Evolutionary conservation across 2,329 filamentous ascomycete genomes (phyloP).

Genomic region (Fusarium poae): DNA sequence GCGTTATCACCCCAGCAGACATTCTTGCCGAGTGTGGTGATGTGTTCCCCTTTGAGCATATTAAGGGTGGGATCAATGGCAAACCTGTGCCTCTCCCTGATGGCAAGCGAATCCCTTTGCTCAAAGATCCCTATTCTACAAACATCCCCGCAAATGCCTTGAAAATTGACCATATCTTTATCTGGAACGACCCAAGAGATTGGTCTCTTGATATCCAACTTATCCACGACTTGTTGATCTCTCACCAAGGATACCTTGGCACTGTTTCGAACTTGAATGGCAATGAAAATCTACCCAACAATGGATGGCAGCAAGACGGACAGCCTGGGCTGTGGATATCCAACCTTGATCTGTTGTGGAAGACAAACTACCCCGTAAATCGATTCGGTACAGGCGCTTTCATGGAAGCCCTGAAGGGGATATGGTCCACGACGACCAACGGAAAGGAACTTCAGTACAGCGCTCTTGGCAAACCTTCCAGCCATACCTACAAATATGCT

Average conservation of each 20-base stretch:
- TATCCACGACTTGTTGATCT: slow-evolving; percentile 85
- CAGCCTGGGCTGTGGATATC: slow-evolving; percentile 89
- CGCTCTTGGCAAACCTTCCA: slow-evolving; percentile 86
- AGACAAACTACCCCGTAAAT: slow-evolving; percentile 84
- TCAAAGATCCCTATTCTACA: slow-evolving; percentile 51
- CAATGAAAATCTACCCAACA: slow-evolving; percentile 71
- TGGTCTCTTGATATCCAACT: slow-evolving; percentile 93
- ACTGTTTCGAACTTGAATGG: slow-evolving; percentile 83
- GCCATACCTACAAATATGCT: slow-evolving; percentile 84
- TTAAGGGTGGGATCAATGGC: slow-evolving; percentile 51
- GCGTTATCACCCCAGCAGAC: slow-evolving; percentile 87
- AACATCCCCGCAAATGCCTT: slow-evolving; percentile 62
- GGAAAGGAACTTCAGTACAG: slow-evolving; percentile 71
- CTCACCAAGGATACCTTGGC: slow-evolving; percentile 81
- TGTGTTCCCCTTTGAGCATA: slow-evolving; percentile 83
- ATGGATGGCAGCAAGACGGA: slow-evolving; percentile 83
- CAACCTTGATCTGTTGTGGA: slow-evolving; percentile 92
- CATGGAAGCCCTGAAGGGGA: slow-evolving; percentile 81
- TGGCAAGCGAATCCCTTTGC: slow-evolving; percentile 51
- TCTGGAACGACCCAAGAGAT: slow-evolving; percentile 96
- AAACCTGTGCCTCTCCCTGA: slow-evolving; percentile 50
- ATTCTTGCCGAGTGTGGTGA: slow-evolving; percentile 79
- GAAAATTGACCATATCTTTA: slow-evolving; percentile 89
- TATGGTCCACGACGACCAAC: slow-evolving; percentile 80
- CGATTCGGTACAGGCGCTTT: slow-evolving; percentile 94